Conservation (phyloP, 495 filamentous ascomycete species). For the Xylaria nigripes region DNA sequence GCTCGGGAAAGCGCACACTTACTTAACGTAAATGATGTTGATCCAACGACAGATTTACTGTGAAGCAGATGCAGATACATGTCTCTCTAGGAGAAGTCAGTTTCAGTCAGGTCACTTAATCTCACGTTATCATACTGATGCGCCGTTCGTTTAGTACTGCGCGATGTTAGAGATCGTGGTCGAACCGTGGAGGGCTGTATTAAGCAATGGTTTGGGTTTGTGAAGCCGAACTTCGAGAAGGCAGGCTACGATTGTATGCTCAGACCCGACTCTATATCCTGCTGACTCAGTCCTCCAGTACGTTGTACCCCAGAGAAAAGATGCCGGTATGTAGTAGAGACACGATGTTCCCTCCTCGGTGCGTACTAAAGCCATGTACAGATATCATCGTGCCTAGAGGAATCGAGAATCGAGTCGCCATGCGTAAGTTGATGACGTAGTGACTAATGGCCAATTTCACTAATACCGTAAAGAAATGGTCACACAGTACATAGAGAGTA, state of each 20-base stretch:
- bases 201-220: conserved; percentile 94
- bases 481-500: conserved; percentile 76
- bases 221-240: conserved; percentile 88
- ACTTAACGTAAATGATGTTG: conserved; percentile 4
- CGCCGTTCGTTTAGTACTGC: conserved; percentile 50
- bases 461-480: conserved; percentile 65
- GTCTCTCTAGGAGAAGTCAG: conserved; percentile 82
- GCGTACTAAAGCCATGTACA: conserved; percentile 21
- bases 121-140: not conserved
- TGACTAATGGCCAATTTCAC: not conserved
- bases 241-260: conserved; percentile 15
- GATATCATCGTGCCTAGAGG: conserved; percentile 94
- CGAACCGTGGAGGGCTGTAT: conserved; percentile 89
- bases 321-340: conserved; percentile 51
- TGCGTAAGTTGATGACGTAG: conserved; percentile 46
- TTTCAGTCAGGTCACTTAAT: conserved; percentile 1
- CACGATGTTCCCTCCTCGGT: conserved; percentile 1
- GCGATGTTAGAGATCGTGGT: conserved; percentile 77
- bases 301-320: conserved; percentile 78
- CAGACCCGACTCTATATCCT: not conserved
- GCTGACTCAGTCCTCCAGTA: conserved; percentile 38
- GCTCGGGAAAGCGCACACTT: not conserved
- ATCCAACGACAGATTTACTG: conserved; percentile 64
- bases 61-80: conserved; percentile 91
- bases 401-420: conserved; percentile 87